Base-by-base conservation (phyloP, 2,329 filamentous ascomycete genomes). In the Chaetomium strumarium region DNA sequence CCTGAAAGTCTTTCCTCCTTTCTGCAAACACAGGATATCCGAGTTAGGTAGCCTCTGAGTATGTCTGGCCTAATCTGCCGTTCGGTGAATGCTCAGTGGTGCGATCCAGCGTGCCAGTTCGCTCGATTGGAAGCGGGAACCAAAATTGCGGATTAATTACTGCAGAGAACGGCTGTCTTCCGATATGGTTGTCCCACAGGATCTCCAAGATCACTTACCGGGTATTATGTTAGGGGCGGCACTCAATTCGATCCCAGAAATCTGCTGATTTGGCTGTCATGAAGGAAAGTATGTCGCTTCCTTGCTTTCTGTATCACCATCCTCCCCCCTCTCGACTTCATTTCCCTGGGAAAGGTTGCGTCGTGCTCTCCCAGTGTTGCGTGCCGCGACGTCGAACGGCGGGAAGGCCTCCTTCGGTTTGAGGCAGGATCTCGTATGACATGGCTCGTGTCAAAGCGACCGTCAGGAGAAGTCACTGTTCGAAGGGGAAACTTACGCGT, bases 281-380 rank as follows among this genome's bases (percentile, higher is more conserved):
- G 11, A 37, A n/a, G n/a, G n/a, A 2, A 8, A 37, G 16, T 2
- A 37, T n/a, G 33, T 40, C 49, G 24, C 24, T 24, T 30, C 30
- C 37, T 24, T 30, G 19, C 37, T 51, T 29, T 46, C 19, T 51
- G 36, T 41, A 46, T 46, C 43, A 46, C 42, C 30, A 41, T 33
- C 29, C 10, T 14, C 11, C 43, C n/a, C n/a, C 31, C n/a, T 9
- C 20, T 37, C 20, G 31, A 20, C 40, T 31, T 37, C 14, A n/a
- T 37, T 42, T 24, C 24, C 24, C 24, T 24, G 24, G 24, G 24
- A 24, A 24, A 7, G 7, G 7, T 24, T 24, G 24, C 24, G 20
- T 19, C 19, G 45, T 39, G 36, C 36, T 39, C 37, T 19, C 3
- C 20, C 16, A 14, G n/a, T 37, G n/a, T 40, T 17, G 45, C 6